Base-by-base conservation (phyloP, 2,329 filamentous ascomycete genomes). In the Pseudogymnoascus sp. region DNA sequence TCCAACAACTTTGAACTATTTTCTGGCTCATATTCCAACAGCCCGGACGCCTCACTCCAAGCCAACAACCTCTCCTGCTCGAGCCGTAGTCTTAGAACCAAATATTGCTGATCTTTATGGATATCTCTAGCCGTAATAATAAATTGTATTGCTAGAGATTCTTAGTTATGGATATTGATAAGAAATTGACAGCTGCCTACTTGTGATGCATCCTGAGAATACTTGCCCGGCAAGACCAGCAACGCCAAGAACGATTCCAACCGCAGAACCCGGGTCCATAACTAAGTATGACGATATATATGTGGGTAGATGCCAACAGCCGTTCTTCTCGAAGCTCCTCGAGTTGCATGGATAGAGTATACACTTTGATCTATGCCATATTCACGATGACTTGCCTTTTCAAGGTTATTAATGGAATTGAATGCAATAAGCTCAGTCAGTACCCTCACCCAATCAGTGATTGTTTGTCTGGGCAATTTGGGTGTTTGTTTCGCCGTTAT, bases 61-160 rank as follows among this genome's bases (percentile, higher is more conserved):
- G 78, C 78, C 65, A 79, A 80, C 13, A 81, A 74, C 23, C 79
- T 75, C 66, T 81, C 79, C 71, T 82, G 79, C 68, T 81, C 79
- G 77, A 81, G 79, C 62, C 78, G 77, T 61, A 81, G 69, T 61
- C 79, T 75, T 67, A 81, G 69, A 65, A 80, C 80, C 64, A 81
- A 76, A 68, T 80, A 81, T 64, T 74, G 77, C 69, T 76, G 80
- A 57, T 80, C 78, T 65, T 81, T 75, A n/a, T 79, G 77, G 63
- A 80, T 79, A 54, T 77, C 76, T 51, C 76, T 71, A n/a, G 79
- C 79, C 5, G 79, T 81, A 51, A 81, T 71, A 34, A 81, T 75
- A 61, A 81, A 72, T 69, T 81, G 79, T 63, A 81, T 80, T 21
- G 75, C 79, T 78, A 67, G 37, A 11, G 2, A 60, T 43, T 61